These are phyloP conservation scores for Penicillium sclerotigenum DNA, from an alignment of 2,329 filamentous ascomycete species.

Conservation along the genomic window DNA sequence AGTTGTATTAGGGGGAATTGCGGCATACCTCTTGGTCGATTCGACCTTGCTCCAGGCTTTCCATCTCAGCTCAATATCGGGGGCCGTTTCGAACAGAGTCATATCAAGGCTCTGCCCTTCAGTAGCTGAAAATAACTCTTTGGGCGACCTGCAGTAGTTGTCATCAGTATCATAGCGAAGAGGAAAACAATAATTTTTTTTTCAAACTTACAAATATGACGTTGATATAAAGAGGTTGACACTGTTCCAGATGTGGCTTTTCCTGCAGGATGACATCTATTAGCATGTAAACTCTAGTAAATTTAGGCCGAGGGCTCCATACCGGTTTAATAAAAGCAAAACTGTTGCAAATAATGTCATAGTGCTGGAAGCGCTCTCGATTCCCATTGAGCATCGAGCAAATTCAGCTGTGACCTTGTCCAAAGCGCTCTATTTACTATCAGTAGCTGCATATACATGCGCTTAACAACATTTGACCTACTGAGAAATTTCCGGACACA, in stretches of 20 bases:
- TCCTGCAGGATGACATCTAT: slow-evolving; percentile 28
- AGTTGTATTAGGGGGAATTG: background rate
- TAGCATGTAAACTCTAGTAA: background rate
- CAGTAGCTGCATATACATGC: background rate
- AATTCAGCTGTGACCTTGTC: slow-evolving; percentile 46
- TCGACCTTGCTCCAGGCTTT: slow-evolving; percentile 54
- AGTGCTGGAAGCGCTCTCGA: slow-evolving; percentile 41
- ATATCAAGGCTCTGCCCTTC: slow-evolving; percentile 45
- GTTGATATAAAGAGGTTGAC: slow-evolving; percentile 52
- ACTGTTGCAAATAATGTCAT: slow-evolving; percentile 49
- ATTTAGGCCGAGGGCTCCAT: background rate
- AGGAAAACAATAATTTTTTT: background rate
- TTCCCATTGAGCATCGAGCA: slow-evolving; percentile 41
- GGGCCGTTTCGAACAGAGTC: slow-evolving; percentile 42
- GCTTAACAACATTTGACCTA: slow-evolving; percentile 7
- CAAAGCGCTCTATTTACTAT: slow-evolving; percentile 25
- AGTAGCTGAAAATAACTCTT: slow-evolving; percentile 47
- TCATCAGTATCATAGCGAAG: slow-evolving; percentile 1
- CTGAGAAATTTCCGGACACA: slow-evolving; percentile 47
- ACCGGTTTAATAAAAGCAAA: slow-evolving; percentile 47
- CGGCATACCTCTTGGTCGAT: slow-evolving; percentile 45
- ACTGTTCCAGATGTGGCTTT: slow-evolving; percentile 46
- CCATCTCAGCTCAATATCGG: slow-evolving; percentile 49
- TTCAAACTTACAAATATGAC: slow-evolving; percentile 41
- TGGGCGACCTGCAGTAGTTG: slow-evolving; percentile 39